Evolutionary conservation across 208 protist species (phyloP).

Genomic region (Borovskyia barvae): DNA sequence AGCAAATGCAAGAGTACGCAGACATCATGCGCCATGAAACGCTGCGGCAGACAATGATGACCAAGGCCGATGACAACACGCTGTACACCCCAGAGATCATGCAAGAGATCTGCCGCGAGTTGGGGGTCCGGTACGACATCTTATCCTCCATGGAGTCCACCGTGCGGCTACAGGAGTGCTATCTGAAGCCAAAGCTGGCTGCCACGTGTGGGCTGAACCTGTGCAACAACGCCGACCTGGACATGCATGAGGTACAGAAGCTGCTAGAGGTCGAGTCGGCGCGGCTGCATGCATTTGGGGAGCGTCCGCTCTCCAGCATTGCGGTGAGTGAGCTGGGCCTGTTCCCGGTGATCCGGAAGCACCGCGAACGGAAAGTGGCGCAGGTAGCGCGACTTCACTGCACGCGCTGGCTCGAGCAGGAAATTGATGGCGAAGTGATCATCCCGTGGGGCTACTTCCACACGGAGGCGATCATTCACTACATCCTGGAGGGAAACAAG

Average conservation of each 20-base stretch:
- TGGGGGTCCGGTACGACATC: constrained; percentile 64
- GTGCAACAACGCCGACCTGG: constrained; percentile 77
- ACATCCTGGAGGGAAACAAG: constrained; percentile 66
- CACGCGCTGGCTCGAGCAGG: constrained; percentile 62
- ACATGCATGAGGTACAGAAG: constrained; percentile 80
- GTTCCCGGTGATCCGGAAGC: constrained; percentile 63
- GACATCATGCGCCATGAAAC: constrained; percentile 47
- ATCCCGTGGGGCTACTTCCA: constrained; percentile 90
- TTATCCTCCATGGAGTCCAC: constrained; percentile 40
- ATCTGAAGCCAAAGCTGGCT: constrained; percentile 88
- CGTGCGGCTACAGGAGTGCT: constrained; percentile 88
- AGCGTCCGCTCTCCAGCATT: constrained; percentile 45
- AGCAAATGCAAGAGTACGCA: constrained; percentile 83
- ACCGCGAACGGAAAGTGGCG: constrained; percentile 79
- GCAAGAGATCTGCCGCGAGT: constrained; percentile 77
- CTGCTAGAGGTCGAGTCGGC: constrained; percentile 62
- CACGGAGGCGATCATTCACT: constrained; percentile 71
- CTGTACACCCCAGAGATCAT: constrained; percentile 67
- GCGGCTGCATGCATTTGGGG: constrained; percentile 33
- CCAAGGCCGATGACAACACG: constrained; percentile 77
- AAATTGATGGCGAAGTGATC: constrained; percentile 82
- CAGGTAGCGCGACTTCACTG: constrained; percentile 59
- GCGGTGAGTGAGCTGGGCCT: constrained; percentile 60
- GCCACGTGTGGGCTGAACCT: constrained; percentile 68
- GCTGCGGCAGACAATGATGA: constrained; percentile 56